A percentile compares a stretch with the other conserved stretches of the same genome.
Evolutionary conservation across 257 asterid species (phyloP).

Genomic region (Hygrophila difformis): DNA sequence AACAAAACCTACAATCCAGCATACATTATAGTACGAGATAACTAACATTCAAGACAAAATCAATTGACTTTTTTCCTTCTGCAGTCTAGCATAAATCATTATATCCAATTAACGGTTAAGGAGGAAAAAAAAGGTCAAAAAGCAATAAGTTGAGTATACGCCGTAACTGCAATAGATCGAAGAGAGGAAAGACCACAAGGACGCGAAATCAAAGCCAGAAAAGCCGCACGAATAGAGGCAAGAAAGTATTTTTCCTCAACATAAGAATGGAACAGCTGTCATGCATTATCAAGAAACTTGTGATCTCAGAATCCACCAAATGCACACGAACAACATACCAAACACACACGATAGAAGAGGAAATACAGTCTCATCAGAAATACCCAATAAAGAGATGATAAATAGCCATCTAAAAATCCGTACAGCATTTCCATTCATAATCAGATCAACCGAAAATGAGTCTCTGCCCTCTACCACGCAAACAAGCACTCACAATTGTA

Average conservation of each 20-base stretch:
- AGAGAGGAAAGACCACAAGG: not conserved
- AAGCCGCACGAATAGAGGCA: slow-evolving; percentile 1
- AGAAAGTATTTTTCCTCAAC: not conserved
- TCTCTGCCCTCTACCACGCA: not conserved
- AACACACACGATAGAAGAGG: slow-evolving; percentile 2
- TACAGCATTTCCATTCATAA: slow-evolving; percentile 10
- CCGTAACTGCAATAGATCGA: slow-evolving; percentile 6
- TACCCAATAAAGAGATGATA: slow-evolving; percentile 10
- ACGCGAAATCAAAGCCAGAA: slow-evolving; percentile 4
- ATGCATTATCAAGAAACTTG: slow-evolving; percentile 3
- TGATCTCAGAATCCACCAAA: slow-evolving; percentile 5
- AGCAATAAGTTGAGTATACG: slow-evolving; percentile 1
- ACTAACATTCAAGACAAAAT: slow-evolving; percentile 4
- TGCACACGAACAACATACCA: slow-evolving; percentile 13
- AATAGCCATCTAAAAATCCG: not conserved
- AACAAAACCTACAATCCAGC: not conserved
- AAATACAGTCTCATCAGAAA: not conserved
- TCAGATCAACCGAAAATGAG: slow-evolving; percentile 8
- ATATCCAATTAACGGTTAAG: no score
- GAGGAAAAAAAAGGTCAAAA: not conserved
- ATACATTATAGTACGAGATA: not conserved
- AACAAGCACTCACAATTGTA: not conserved
- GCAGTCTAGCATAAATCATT: no score
- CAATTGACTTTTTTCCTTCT: not conserved
- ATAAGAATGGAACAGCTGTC: not conserved